These are phyloP conservation scores for maize (Zea mays) DNA, from an alignment of 176 grass and related monocot species.

Conservation along the genomic window Zm-B73-REFERENCE-NAM-5.0 NC_050096.1:10551501-10552000, in stretches of 20 bases:
- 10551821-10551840: conserved; percentile 49
- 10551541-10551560: neutral
- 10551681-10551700: conserved; percentile 79
- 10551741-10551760: conserved; percentile 59
- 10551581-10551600: conserved; percentile 62
- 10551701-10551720: conserved; percentile 84
- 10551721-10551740: conserved; percentile 75
- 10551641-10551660: conserved; percentile 78
- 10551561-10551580: neutral
- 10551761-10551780: conserved; percentile 47
- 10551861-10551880: conserved; percentile 44
- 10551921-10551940: conserved; percentile 52
- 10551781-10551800: conserved; percentile 31
- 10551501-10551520: neutral
- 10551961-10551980: conserved; percentile 51
- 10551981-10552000: conserved; percentile 57
- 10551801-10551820: conserved; percentile 48
- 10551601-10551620: conserved; percentile 72
- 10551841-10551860: conserved; percentile 53
- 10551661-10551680: conserved; percentile 89
- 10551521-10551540: neutral
- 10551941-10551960: conserved; percentile 55
- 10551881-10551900: conserved; percentile 30
- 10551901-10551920: conserved; percentile 53
- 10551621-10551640: conserved; percentile 87